phyloP scores from a whole-genome alignment of 345 rosid genomes.

The Citrus hindsii region DNA sequence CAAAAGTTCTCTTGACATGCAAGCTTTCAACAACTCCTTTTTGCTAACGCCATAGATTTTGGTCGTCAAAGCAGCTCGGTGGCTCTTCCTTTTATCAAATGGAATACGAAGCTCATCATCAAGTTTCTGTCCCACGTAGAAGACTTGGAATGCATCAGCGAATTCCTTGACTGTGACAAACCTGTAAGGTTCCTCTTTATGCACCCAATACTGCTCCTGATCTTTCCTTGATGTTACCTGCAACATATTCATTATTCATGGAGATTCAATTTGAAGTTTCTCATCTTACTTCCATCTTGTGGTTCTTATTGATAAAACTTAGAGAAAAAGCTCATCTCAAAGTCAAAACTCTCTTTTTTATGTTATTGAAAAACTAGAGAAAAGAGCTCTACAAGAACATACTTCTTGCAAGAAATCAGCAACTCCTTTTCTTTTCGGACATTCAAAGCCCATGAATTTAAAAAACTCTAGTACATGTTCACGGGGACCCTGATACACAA shows the following conservation, averaged over 20 bases:
- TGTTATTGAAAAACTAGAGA: too few relatives aligned
- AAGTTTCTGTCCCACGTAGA: constrained; percentile 22
- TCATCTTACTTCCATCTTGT: neutral
- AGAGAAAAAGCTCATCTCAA: neutral
- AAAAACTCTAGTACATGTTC: constrained; percentile 23
- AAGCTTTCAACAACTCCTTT: constrained; percentile 32
- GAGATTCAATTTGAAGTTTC: neutral
- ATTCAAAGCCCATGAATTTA: constrained; percentile 20
- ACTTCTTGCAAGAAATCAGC: constrained; percentile 35
- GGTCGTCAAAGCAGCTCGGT: constrained; percentile 39
- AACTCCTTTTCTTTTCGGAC: constrained; percentile 26
- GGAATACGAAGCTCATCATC: constrained; percentile 26
- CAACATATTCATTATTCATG: neutral
- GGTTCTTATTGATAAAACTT: neutral
- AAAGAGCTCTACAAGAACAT: neutral
- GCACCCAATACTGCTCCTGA: constrained; percentile 38
- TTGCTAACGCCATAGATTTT: constrained; percentile 31
- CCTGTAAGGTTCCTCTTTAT: constrained; percentile 28
- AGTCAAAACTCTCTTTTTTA: neutral
- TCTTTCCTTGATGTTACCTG: constrained; percentile 49
- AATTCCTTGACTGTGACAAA: constrained; percentile 35
- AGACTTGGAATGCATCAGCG: constrained; percentile 26
- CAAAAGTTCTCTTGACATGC: constrained; percentile 31
- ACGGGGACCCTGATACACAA: constrained; percentile 18
- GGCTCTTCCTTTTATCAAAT: constrained; percentile 30